These are phyloP conservation scores for Coriaria nepalensis DNA, from an alignment of 306 rosid species.

Conservation along the genomic window DNA sequence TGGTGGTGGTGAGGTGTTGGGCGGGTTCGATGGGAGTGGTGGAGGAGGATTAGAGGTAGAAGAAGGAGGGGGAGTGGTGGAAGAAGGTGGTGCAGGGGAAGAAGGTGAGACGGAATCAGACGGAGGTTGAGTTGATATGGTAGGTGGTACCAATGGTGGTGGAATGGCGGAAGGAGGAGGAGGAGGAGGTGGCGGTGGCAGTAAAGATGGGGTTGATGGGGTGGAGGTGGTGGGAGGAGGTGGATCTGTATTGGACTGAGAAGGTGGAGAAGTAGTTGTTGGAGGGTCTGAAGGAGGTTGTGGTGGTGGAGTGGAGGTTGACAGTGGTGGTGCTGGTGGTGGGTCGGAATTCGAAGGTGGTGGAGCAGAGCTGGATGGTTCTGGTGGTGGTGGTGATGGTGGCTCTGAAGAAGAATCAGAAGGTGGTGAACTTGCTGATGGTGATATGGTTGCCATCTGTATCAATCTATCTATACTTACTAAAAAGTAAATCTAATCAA, in stretches of 20 bases:
- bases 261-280: slow-evolving; percentile 2
- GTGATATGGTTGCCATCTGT: slow-evolving; percentile 41
- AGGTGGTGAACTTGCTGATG: slow-evolving; percentile 40
- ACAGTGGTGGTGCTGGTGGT: slow-evolving; percentile 17
- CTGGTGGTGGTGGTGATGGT: too few relatives aligned
- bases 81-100: slow-evolving; percentile 2
- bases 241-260: background rate
- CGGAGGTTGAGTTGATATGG: slow-evolving; percentile 12
- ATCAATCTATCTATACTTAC: background rate
- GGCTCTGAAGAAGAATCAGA: too few relatives aligned
- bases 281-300: slow-evolving; percentile 6
- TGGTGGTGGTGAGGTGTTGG: slow-evolving; percentile 20
- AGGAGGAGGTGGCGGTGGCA: slow-evolving; percentile 6
- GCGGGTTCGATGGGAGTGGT: slow-evolving; percentile 9
- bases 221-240: slow-evolving; percentile 8
- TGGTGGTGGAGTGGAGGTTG: slow-evolving; percentile 5
- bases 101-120: background rate
- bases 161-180: slow-evolving; percentile 11
- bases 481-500: slow-evolving; percentile 12
- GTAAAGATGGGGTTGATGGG: background rate
- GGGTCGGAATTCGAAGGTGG: slow-evolving; percentile 17
- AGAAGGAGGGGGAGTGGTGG: slow-evolving; percentile 13
- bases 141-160: slow-evolving; percentile 1
- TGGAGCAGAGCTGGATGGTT: slow-evolving; percentile 14
- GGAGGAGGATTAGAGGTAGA: slow-evolving; percentile 18